These are phyloP conservation scores for Rubroshorea leprosula DNA, from an alignment of 345 rosid genomes.

Conservation along the genomic window DNA sequence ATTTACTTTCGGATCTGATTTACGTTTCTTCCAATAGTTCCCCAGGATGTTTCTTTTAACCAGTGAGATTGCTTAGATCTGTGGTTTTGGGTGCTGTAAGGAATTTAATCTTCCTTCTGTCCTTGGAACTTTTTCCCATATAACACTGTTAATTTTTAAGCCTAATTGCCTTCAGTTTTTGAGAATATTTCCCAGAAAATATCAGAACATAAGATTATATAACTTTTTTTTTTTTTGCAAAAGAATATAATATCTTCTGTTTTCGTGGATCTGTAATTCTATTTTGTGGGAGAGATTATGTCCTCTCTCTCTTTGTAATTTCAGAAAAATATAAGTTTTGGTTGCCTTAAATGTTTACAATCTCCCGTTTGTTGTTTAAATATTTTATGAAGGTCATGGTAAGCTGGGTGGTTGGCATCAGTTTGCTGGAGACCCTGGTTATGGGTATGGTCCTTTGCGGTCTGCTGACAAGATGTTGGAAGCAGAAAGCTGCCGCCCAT, in stretches of 20 bases:
- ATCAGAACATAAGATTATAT: too few species aligned
- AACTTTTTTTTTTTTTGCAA: background rate
- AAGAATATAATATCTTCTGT: too few species aligned
- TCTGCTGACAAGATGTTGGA: constrained; percentile 54
- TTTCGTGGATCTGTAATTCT: too few species aligned
- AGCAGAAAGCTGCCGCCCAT: constrained; percentile 45
- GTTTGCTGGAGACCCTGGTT: constrained; percentile 61
- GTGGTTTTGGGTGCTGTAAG: background rate
- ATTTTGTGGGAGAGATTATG: background rate
- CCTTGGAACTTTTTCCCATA: too few species aligned
- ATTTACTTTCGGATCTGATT: background rate
- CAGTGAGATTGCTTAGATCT: constrained; percentile 1
- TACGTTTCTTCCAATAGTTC: background rate
- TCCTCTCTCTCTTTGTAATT: background rate
- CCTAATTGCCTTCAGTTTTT: too few species aligned
- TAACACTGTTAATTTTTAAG: too few species aligned
- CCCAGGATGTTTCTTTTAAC: background rate
- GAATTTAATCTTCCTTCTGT: background rate
- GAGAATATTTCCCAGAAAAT: too few species aligned
- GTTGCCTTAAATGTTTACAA: constrained; percentile 20
- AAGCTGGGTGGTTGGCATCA: constrained; percentile 81
- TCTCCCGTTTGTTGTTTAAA: constrained; percentile 24
- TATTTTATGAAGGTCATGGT: constrained; percentile 68
- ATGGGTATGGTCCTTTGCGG: constrained; percentile 50
- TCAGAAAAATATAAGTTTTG: constrained; percentile 11